A percentile compares a stretch with the other conserved stretches of the same genome.
phyloP scores from a whole-genome alignment of 257 asterid genomes.

The Solanum chiquidenum region DNA sequence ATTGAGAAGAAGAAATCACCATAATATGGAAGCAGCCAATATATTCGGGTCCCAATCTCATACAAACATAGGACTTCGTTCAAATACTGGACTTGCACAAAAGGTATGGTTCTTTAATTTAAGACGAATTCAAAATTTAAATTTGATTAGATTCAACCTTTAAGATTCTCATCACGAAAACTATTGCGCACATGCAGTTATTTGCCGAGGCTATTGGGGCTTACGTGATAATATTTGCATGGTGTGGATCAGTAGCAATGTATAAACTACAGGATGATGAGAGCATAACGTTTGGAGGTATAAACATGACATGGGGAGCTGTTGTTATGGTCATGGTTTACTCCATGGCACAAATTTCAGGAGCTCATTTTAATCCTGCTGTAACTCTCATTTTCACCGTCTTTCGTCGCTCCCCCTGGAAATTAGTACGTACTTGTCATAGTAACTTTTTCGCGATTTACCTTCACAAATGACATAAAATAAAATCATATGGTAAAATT shows the following conservation, averaged over 20 bases:
- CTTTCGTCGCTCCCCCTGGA: slow-evolving; percentile 54
- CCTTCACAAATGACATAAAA: not conserved
- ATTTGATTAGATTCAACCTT: not conserved
- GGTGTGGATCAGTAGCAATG: slow-evolving; percentile 58
- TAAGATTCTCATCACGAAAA: not conserved
- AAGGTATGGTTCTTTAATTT: slow-evolving; percentile 19
- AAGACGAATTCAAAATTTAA: not conserved
- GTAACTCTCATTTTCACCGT: slow-evolving; percentile 52
- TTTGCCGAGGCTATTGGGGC: slow-evolving; percentile 66
- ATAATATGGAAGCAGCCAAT: slow-evolving; percentile 23
- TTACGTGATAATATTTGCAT: slow-evolving; percentile 51
- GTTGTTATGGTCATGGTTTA: slow-evolving; percentile 69
- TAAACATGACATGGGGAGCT: slow-evolving; percentile 63
- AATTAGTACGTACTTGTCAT: slow-evolving; percentile 22
- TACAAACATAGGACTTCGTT: not conserved
- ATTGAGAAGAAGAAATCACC: slow-evolving; percentile 17
- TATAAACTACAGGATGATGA: slow-evolving; percentile 44
- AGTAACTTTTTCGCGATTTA: not conserved
- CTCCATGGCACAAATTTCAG: slow-evolving; percentile 62
- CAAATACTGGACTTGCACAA: slow-evolving; percentile 15
- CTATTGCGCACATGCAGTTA: slow-evolving; percentile 10
- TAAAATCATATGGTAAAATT: not conserved
- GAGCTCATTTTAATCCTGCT: slow-evolving; percentile 88
- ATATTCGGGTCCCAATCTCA: not conserved
- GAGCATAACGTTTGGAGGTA: slow-evolving; percentile 48